Evolutionary conservation across 1,139 yeast genomes (phyloP).

Genomic region (Debaryomyces psychrophilus): DNA sequence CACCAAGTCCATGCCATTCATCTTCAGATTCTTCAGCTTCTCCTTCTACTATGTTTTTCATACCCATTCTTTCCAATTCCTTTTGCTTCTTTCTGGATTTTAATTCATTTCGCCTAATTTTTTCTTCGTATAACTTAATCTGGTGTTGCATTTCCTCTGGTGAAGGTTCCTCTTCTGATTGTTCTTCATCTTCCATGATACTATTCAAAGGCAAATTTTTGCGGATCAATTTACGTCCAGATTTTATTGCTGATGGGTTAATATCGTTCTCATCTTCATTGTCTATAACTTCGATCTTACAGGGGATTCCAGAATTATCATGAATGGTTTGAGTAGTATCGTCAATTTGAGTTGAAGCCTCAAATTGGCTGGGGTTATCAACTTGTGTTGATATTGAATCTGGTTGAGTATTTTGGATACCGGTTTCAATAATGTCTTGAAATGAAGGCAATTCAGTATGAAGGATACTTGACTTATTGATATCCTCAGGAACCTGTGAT

Average conservation of each 20-base stretch:
- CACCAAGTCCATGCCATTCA: slow-evolving; percentile 93
- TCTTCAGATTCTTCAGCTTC: slow-evolving; percentile 98
- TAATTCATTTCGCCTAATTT: slow-evolving; percentile 43
- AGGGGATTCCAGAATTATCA: slow-evolving; percentile 6
- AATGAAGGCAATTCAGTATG: slow-evolving; percentile 24
- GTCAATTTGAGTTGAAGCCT: slow-evolving; percentile 23
- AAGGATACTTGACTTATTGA: slow-evolving; percentile 2
- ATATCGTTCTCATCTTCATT: slow-evolving; percentile 33
- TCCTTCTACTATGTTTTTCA: slow-evolving; percentile 63
- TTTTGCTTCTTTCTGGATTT: slow-evolving; percentile 42
- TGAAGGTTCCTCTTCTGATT: slow-evolving; percentile 26
- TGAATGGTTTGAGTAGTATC: slow-evolving; percentile 8
- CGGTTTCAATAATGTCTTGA: slow-evolving; percentile 23
- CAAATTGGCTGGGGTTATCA: slow-evolving; percentile 24
- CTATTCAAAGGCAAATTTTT: slow-evolving; percentile 18
- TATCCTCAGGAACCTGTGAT: slow-evolving; percentile 6
- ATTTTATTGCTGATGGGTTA: slow-evolving; percentile 29
- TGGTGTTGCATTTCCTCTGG: slow-evolving; percentile 31
- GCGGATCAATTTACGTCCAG: slow-evolving; percentile 28
- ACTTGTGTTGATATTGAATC: slow-evolving; percentile 23
- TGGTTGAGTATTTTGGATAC: slow-evolving; percentile 15
- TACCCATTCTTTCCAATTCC: slow-evolving; percentile 55
- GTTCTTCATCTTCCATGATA: slow-evolving; percentile 19
- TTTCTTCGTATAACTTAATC: slow-evolving; percentile 41
- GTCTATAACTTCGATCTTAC: slow-evolving; percentile 1